Evolutionary conservation across 2,329 filamentous ascomycete species (phyloP).

Genomic region (Nannizziopsis arthrosporioides): DNA sequence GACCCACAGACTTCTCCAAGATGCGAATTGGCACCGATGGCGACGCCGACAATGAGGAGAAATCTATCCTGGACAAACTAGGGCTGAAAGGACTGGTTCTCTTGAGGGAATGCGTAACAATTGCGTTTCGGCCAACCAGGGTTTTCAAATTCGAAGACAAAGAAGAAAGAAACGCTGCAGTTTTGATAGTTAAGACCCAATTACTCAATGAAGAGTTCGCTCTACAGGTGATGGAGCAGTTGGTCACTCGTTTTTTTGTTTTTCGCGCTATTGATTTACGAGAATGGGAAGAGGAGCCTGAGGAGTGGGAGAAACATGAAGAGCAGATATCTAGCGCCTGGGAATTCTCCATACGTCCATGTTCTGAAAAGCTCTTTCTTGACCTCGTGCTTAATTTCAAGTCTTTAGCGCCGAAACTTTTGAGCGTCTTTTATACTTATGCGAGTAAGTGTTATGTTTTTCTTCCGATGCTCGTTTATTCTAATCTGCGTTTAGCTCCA

Average conservation of each 20-base stretch:
- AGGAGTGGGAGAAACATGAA: constrained; percentile 89
- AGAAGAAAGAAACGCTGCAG: constrained; percentile 60
- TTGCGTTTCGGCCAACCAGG: constrained; percentile 68
- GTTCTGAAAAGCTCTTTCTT: constrained; percentile 85
- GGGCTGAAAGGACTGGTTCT: constrained; percentile 73
- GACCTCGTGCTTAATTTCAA: constrained; percentile 87
- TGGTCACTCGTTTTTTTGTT: constrained; percentile 79
- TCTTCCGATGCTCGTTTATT: constrained; percentile 16
- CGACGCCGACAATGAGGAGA: constrained; percentile 37
- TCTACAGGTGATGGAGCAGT: constrained; percentile 65
- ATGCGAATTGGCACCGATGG: constrained; percentile 33
- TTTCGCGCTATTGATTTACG: constrained; percentile 76
- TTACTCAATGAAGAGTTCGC: constrained; percentile 69
- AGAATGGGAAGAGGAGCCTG: constrained; percentile 86
- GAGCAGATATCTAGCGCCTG: constrained; percentile 74
- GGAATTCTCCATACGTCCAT: constrained; percentile 85
- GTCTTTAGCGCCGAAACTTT: constrained; percentile 64
- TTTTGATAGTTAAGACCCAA: constrained; percentile 56
- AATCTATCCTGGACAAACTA: constrained; percentile 60
- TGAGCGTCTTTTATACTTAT: constrained; percentile 71
- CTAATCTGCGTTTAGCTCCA: constrained; percentile 29
- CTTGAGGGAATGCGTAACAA: constrained; percentile 69
- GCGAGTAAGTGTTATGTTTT: constrained; percentile 44
- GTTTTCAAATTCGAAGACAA: constrained; percentile 76
- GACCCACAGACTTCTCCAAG: constrained; percentile 20